Evolutionary conservation across 2,329 filamentous ascomycete genomes (phyloP).

Genomic region (Pestalotiopsis sp.): DNA sequence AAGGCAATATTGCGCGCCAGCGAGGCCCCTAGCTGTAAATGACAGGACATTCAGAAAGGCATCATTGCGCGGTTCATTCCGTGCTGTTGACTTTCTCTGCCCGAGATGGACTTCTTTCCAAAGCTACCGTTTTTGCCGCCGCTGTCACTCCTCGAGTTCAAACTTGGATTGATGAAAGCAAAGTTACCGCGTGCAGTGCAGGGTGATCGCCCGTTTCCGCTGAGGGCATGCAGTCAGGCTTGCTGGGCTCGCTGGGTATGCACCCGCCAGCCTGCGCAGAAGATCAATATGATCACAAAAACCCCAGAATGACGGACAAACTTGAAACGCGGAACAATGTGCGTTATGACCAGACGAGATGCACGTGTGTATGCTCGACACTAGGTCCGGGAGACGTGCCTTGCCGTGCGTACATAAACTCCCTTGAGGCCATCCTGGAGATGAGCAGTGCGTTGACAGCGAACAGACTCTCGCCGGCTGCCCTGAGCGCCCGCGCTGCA

Average conservation of each 20-base stretch:
- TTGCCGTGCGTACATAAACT: neutral
- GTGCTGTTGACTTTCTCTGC: neutral
- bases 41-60: neutral
- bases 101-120: neutral
- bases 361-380: neutral
- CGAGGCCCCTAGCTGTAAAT: neutral
- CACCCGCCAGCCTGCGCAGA: neutral
- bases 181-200: too few relatives aligned
- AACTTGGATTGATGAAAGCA: too few relatives aligned
- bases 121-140: neutral
- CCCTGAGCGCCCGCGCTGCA: neutral
- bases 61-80: neutral
- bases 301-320: neutral
- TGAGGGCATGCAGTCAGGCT: neutral
- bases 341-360: neutral
- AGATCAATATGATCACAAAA: neutral
- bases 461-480: neutral
- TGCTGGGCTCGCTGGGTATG: neutral
- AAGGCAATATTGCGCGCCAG: neutral
- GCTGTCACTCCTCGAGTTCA: neutral
- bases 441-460: neutral
- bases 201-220: neutral
- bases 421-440: neutral
- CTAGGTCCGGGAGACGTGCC: neutral
- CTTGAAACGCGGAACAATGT: conserved; percentile 6